Percentiles rank a stretch among this genome's conserved stretches.
Conservation (phyloP, 2,329 filamentous ascomycete species). For the Aspergillus sp. region DNA sequence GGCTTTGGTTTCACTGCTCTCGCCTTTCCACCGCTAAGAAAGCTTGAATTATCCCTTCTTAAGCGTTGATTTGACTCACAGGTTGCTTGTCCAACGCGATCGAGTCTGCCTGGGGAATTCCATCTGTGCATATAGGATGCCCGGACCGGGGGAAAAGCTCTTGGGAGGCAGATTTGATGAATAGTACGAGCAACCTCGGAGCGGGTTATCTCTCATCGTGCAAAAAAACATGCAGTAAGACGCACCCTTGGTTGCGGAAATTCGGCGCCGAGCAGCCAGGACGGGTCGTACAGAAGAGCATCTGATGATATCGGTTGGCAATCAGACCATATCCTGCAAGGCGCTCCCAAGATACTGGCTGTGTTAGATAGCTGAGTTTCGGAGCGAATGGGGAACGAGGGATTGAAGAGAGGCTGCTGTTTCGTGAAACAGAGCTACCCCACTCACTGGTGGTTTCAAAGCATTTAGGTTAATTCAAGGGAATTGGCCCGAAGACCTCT, state of each 20-base stretch:
- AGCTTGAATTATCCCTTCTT: constrained; percentile 37
- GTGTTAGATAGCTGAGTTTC: background rate
- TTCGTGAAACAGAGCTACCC: background rate
- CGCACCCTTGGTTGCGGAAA: background rate
- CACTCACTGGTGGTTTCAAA: background rate
- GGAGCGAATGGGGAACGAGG: background rate
- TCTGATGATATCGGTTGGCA: background rate
- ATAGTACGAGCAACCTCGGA: background rate
- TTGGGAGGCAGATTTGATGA: background rate
- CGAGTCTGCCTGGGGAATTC: background rate
- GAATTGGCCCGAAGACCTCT: background rate
- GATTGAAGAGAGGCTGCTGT: background rate
- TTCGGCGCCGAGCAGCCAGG: background rate
- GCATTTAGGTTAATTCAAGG: background rate
- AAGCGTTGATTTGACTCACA: constrained; percentile 29
- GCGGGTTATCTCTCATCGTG: background rate
- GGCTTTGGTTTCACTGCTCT: constrained; percentile 40
- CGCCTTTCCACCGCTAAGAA: constrained; percentile 41
- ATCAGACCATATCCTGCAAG: background rate
- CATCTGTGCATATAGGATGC: background rate
- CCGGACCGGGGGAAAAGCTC: background rate
- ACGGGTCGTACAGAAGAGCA: background rate
- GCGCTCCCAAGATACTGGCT: background rate
- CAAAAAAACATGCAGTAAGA: background rate
- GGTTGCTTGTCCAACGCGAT: background rate